Conservation (phyloP, 495 filamentous ascomycete genomes). For the Penicillium samsonianum region DNA sequence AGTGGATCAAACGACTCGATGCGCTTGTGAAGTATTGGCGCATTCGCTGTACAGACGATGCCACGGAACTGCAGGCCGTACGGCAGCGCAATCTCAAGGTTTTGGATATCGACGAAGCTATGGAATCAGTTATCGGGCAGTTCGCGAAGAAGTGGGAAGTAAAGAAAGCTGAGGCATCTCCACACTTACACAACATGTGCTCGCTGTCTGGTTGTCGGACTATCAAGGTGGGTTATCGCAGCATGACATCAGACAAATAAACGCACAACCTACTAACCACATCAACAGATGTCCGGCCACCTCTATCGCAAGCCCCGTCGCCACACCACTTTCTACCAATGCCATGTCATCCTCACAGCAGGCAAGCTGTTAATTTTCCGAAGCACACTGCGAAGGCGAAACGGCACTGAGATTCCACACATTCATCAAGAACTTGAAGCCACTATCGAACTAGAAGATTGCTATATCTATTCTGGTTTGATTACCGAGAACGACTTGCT, state of each 20-base stretch:
- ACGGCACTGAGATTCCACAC: slow-evolving; percentile 59
- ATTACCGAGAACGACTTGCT: slow-evolving; percentile 67
- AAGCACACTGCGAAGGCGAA: slow-evolving; percentile 55
- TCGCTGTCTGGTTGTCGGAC: slow-evolving; percentile 64
- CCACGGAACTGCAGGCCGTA: slow-evolving; percentile 55
- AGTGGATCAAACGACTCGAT: slow-evolving; percentile 65
- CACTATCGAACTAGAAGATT: slow-evolving; percentile 62
- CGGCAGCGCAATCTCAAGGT: slow-evolving; percentile 62
- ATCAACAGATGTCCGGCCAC: slow-evolving; percentile 57
- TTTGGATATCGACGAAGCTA: slow-evolving; percentile 69
- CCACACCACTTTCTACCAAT: slow-evolving; percentile 62
- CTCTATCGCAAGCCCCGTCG: slow-evolving; percentile 69
- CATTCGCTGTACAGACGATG: slow-evolving; percentile 56
- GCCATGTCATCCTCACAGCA: slow-evolving; percentile 61
- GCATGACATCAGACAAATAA: not conserved
- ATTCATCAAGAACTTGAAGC: slow-evolving; percentile 64
- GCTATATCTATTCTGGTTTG: slow-evolving; percentile 72
- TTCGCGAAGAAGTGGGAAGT: slow-evolving; percentile 76
- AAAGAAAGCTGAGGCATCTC: slow-evolving; percentile 61
- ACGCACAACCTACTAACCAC: slow-evolving; percentile 2
- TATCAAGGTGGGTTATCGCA: slow-evolving; percentile 50
- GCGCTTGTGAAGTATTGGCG: slow-evolving; percentile 68
- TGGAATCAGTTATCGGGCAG: slow-evolving; percentile 68
- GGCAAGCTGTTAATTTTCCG: slow-evolving; percentile 68
- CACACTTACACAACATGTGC: slow-evolving; percentile 71